Conservation (phyloP, 495 filamentous ascomycete species). For the Penicillium riverlandense region DNA sequence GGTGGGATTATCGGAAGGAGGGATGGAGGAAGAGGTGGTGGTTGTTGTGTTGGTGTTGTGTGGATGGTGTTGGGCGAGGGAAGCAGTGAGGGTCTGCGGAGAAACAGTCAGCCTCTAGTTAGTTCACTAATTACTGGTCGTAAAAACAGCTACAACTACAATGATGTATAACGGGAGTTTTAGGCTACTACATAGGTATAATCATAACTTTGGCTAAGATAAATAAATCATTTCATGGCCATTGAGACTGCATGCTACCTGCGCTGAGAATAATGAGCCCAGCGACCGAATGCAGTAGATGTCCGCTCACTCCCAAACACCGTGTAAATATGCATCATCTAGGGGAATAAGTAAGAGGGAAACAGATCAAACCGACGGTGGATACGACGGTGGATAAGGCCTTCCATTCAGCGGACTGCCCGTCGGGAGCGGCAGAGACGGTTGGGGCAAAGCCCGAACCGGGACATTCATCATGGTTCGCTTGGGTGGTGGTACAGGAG, state of each 20-base stretch:
- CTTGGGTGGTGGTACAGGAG: constrained; percentile 50
- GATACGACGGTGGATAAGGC: constrained; percentile 12
- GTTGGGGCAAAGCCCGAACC: constrained; percentile 11
- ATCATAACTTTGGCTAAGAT: too few relatives aligned
- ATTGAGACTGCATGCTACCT: too few relatives aligned
- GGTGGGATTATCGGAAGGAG: background rate
- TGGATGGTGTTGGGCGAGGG: constrained; percentile 3
- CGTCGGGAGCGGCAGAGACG: constrained; percentile 13
- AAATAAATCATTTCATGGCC: too few relatives aligned
- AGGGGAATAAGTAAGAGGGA: background rate
- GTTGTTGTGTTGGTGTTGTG: background rate
- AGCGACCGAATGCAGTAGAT: background rate
- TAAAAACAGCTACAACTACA: too few relatives aligned
- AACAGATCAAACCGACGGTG: background rate
- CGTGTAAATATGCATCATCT: constrained; percentile 8
- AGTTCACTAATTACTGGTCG: too few relatives aligned
- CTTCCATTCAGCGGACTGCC: constrained; percentile 15
- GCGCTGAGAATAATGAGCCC: too few relatives aligned
- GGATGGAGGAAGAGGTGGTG: background rate
- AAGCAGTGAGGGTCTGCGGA: background rate
- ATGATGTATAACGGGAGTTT: too few relatives aligned
- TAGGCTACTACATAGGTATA: too few relatives aligned
- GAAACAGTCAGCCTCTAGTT: too few relatives aligned
- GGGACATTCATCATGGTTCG: constrained; percentile 20
- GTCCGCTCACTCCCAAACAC: background rate